These are phyloP conservation scores for Gossypium arboreum DNA, from an alignment of 345 rosid species.

Conservation along the genomic window DNA sequence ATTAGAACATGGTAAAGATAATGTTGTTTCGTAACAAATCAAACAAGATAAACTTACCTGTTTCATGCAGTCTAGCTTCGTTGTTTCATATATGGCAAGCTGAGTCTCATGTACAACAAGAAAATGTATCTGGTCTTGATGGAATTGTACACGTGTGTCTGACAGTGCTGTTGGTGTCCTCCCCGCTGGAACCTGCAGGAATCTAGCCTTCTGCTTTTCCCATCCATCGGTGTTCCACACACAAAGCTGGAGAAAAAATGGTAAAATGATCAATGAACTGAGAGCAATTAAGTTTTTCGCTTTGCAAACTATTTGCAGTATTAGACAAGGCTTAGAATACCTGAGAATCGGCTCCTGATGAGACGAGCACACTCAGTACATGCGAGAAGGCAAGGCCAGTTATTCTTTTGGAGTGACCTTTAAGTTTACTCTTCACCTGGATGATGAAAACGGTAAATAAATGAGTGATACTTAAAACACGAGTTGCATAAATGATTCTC, in stretches of 20 bases:
- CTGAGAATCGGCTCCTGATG: conserved; percentile 94
- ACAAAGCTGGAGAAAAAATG: conserved; percentile 48
- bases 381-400: conserved; percentile 86
- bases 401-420: conserved; percentile 81
- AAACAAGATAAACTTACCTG: conserved; percentile 44
- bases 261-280: neutral
- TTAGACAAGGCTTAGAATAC: conserved; percentile 23
- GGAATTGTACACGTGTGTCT: conserved; percentile 95
- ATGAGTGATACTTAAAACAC: conserved; percentile 1
- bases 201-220: conserved; percentile 79
- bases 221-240: conserved; percentile 90
- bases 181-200: conserved; percentile 64
- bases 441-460: conserved; percentile 10
- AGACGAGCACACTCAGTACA: conserved; percentile 64
- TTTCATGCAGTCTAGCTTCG: conserved; percentile 78
- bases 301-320: neutral
- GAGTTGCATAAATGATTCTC: neutral
- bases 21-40: neutral
- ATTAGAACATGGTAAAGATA: neutral
- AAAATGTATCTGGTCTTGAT: conserved; percentile 89
- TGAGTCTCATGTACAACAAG: conserved; percentile 92
- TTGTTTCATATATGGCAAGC: conserved; percentile 86
- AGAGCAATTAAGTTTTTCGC: neutral
- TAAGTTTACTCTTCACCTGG: conserved; percentile 87
- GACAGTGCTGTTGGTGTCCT: conserved; percentile 56